Evolutionary conservation across 345 rosid species (phyloP), one percentile per base, ranked within the genome.

Genomic region (Diplotaxis tenuifolia): DNA sequence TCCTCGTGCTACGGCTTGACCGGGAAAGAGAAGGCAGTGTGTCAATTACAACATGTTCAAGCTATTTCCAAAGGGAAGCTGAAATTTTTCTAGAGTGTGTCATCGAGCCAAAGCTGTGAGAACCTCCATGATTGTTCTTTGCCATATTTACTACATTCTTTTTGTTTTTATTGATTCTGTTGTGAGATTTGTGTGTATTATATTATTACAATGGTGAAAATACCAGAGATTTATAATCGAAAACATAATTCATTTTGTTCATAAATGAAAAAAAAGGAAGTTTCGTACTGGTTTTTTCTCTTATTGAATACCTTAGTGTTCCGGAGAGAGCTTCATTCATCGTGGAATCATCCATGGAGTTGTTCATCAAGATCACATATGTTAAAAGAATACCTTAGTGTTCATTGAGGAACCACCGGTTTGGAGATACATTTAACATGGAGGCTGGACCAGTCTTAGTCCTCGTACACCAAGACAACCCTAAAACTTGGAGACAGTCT

Each of bases 31-130:
- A n/a, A n/a, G n/a, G n/a, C n/a, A n/a, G 58, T 82, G 15, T 95
- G 99, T 81, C 86, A 73, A 22, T 42, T 89, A 49, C 65, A 83
- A 68, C 81, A 68, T 65, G 67, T 89, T 82, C 12, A 88, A 76
- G 81, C 85, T 62, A 22, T 80, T 19, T 75, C 84, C 23, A 80
- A 85, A 63, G 86, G 95, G 42, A 89, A 89, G 70, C 76, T 89
- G 7, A 87, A 87, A 79, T 78, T 89, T 65, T 22, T 82, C 54
- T 86, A 80, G 72, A 62, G n/a, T 38, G 38, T 15, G 53, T 47
- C 20, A 47, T 15, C 9, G 52, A 40, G 16, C 47, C 47, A 47
- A 15, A 47, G 18, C 53, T n/a, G 50, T 14, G 5, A 3, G 4
- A 40, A 3, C 45, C 50, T 11, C 15, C 50, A 15, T 47, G 3